Evolutionary conservation across 164 flowering plant species (phyloP), one percentile per base, ranked within the genome.

Genomic region (Chloranthus sessilifolius): DNA sequence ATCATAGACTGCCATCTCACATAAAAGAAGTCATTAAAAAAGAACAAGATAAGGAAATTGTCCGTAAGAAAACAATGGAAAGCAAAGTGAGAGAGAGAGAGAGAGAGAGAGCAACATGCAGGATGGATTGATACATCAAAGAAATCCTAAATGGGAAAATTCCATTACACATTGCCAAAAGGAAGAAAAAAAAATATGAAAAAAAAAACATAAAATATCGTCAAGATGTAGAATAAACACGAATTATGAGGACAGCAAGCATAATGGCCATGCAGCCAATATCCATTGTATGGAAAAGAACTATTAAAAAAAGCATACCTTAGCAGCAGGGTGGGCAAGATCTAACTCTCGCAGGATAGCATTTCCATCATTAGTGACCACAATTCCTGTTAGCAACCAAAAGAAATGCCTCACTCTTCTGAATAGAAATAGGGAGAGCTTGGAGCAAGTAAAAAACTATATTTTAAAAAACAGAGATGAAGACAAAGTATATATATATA

Each of bases 351-450:
- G 95, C 41, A 91, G 64, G 49, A 91, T 91, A 10, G 96, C 83
- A 82, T 91, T 91, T 56, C 98, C 98, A 74, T 91, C 98, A 71
- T 91, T 91, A 4, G 98, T 91, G 34, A 91, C 90, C 4, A 88
- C 98, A 47, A 91, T 91, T 1, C 98, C 98, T 91, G 80, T 20
- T 41, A 20, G 29, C 12, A 46, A 60, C 36, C 24, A 44, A 41
- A 22, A 47, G 26, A 6, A 33, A 17, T 39, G 8, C 23, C 28
- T n/a, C 3, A 46, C 2, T 4, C 24, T 9, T 29, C 31, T 29
- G 19, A 26, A 10, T 14, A 27, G 17, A 29, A 14, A 33, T 14
- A 33, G 7, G 10, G 10, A 33, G 28, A 46, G 2, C 28, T 26
- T 7, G 26, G 15, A 8, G 4, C 9, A 26, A 29, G 4, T 29